These are phyloP conservation scores for Trichoderma pleuroti DNA, from an alignment of 2,329 filamentous ascomycete species.

Conservation along the genomic window DNA sequence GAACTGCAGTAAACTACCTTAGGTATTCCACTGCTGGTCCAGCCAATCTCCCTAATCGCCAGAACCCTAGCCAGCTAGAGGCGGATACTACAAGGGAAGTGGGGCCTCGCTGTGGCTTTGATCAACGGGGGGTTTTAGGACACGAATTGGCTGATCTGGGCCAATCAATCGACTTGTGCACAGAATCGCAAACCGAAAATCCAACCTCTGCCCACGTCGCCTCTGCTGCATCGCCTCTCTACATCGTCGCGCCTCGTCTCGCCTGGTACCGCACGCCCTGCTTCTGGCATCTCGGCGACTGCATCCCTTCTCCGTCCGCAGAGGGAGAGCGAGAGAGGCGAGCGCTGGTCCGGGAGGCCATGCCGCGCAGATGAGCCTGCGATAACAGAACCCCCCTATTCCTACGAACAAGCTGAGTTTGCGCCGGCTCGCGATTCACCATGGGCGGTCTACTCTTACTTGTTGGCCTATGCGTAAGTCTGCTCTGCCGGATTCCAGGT, in stretches of 20 bases:
- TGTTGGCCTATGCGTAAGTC: slow-evolving; percentile 21
- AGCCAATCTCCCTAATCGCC: background rate
- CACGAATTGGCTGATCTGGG: slow-evolving; percentile 17
- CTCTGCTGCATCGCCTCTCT: background rate
- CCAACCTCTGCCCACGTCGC: slow-evolving; percentile 8
- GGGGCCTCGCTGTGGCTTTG: slow-evolving; percentile 12
- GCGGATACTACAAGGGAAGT: background rate
- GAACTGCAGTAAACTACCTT: background rate
- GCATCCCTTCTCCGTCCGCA: background rate
- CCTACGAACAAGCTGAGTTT: slow-evolving; percentile 9
- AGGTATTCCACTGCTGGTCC: background rate
- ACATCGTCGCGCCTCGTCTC: background rate
- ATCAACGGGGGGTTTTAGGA: slow-evolving; percentile 1
- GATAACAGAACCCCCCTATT: slow-evolving; percentile 15
- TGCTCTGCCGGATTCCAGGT: background rate
- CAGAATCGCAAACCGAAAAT: slow-evolving; percentile 13
- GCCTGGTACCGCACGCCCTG: background rate
- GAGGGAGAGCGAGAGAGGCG: background rate
- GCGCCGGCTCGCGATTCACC: slow-evolving; percentile 18
- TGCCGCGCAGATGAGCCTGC: slow-evolving; percentile 18
- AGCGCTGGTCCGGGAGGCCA: slow-evolving; percentile 14
- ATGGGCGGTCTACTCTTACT: slow-evolving; percentile 20
- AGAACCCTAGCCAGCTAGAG: background rate
- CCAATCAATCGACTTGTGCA: slow-evolving; percentile 16
- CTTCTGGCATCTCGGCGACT: background rate